phyloP scores from a whole-genome alignment of 169 alveolate genomes.

The Plasmodium inui region DNA sequence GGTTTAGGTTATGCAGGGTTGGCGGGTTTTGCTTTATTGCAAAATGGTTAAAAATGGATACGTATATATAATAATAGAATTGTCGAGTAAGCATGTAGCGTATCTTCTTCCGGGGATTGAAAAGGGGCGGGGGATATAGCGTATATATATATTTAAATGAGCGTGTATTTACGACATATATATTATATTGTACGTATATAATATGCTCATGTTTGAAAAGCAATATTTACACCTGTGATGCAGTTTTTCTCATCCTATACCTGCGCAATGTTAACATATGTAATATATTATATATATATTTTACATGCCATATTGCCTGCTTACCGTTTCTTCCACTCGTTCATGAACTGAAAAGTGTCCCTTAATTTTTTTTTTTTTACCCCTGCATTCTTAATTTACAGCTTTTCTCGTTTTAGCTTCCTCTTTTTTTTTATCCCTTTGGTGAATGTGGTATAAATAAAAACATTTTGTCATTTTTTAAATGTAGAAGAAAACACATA shows the following conservation, averaged over 20 bases:
- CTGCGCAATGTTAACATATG: not conserved
- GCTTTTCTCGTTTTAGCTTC: not conserved
- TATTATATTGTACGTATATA: not conserved
- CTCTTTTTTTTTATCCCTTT: conserved; percentile 9
- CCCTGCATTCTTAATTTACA: not conserved
- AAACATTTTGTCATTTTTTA: not conserved
- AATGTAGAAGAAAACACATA: not conserved
- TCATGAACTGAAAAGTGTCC: not conserved
- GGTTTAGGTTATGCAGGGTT: not conserved
- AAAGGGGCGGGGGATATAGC: not conserved
- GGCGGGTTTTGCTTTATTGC: not conserved
- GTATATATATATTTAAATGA: not conserved
- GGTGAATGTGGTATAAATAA: not conserved
- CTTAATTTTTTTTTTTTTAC: not conserved
- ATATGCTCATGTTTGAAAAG: not conserved
- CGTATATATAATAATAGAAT: not conserved
- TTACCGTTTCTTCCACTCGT: not conserved
- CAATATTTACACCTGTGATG: not conserved
- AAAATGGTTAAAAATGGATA: not conserved
- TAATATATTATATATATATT: not conserved
- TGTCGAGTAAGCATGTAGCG: not conserved
- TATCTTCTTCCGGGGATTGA: not conserved
- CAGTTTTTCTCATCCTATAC: not conserved
- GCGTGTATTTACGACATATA: not conserved
- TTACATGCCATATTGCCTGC: not conserved